Evolutionary conservation across 176 grass and related monocot species (phyloP).

Genomic region (Stipa capillata): DNA sequence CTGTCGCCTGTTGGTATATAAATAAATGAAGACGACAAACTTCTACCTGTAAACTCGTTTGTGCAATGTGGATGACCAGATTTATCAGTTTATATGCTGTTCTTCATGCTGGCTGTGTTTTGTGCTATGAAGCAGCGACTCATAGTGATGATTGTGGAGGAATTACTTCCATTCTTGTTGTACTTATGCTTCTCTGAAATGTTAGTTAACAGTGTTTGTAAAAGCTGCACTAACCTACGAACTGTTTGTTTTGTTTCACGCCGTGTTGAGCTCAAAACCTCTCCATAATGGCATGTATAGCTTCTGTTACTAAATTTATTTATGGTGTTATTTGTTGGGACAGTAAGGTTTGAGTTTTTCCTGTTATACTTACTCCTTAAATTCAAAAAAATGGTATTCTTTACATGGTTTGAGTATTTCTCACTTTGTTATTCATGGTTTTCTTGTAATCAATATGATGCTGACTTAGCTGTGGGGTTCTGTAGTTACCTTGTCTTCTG

Average conservation of each 20-base stretch:
- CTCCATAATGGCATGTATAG: not conserved
- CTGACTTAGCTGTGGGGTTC: not conserved
- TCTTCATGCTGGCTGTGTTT: not conserved
- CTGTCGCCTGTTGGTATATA: constrained; percentile 16
- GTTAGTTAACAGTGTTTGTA: too few species aligned
- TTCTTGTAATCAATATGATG: not conserved
- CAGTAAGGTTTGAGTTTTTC: too few species aligned
- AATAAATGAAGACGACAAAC: not conserved
- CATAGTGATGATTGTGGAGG: not conserved
- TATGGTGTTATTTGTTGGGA: too few species aligned
- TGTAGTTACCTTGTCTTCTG: not conserved
- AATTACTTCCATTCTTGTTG: not conserved
- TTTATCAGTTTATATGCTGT: not conserved
- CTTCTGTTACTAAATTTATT: constrained; percentile 10
- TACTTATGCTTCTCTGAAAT: not conserved
- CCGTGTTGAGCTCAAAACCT: not conserved
- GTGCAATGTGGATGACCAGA: not conserved
- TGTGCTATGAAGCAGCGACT: not conserved
- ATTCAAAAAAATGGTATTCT: not conserved
- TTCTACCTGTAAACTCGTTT: not conserved
- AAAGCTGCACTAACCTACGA: not conserved
- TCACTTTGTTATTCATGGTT: not conserved
- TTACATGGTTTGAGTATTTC: not conserved
- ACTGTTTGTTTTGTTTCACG: not conserved
- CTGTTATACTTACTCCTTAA: not conserved